Evolutionary conservation across 306 rosid genomes (phyloP).

Genomic region (Prunus davidiana): DNA sequence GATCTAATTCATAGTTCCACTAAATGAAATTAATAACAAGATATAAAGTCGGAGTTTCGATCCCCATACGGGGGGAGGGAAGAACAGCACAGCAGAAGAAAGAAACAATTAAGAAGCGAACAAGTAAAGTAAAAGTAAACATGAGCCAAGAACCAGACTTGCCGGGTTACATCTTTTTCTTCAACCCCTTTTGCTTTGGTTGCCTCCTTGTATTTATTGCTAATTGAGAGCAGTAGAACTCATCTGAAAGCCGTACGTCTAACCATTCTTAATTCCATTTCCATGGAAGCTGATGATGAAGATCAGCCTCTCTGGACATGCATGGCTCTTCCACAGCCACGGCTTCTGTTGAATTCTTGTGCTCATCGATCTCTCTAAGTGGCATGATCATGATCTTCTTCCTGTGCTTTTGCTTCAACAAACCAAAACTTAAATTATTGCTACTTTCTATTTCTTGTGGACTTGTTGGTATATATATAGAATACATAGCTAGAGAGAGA

Average conservation of each 20-base stretch:
- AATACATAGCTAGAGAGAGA: not conserved
- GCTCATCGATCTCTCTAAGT: not conserved
- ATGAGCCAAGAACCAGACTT: conserved; percentile 43
- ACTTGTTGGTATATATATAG: conserved; percentile 4
- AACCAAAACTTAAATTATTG: not conserved
- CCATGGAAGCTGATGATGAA: not conserved
- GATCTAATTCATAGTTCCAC: not conserved
- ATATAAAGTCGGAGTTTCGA: not conserved
- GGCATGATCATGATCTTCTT: not conserved
- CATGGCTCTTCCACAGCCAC: too few species aligned
- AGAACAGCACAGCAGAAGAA: not conserved
- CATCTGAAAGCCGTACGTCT: not conserved
- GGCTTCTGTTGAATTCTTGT: not conserved
- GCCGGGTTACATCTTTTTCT: conserved; percentile 15
- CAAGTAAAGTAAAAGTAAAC: not conserved
- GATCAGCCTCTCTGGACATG: conserved; percentile 3
- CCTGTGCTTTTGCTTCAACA: not conserved
- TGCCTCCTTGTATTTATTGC: not conserved
- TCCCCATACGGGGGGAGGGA: not conserved
- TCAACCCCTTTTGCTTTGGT: not conserved
- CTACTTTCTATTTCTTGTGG: not conserved
- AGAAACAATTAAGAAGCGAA: not conserved
- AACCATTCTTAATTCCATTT: not conserved
- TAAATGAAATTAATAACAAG: not conserved
- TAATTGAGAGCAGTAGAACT: not conserved